Percentiles rank a stretch among this genome's conserved stretches.
Conservation (phyloP, 257 asterid genomes). For the Primulina tabacum region DNA sequence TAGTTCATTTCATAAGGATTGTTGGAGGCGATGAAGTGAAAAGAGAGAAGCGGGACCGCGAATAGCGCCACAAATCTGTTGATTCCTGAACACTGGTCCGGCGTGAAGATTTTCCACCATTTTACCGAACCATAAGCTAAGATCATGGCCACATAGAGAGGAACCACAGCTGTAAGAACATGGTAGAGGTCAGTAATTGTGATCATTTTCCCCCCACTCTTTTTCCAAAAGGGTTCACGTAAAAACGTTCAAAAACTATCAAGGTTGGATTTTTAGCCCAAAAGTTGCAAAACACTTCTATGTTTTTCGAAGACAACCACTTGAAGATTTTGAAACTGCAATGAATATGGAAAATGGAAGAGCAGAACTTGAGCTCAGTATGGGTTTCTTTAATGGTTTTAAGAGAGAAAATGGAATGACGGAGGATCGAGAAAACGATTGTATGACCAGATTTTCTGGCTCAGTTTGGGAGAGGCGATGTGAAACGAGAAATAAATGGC, state of each 20-base stretch:
- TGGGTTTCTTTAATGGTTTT: constrained; percentile 18
- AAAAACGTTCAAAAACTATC: neutral
- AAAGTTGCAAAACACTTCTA: neutral
- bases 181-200: constrained; percentile 48
- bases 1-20: constrained; percentile 64
- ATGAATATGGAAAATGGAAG: neutral
- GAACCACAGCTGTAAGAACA: constrained; percentile 69
- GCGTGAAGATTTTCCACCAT: constrained; percentile 74
- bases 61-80: constrained; percentile 71
- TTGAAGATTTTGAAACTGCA: neutral
- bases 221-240: neutral
- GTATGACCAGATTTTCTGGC: constrained; percentile 37
- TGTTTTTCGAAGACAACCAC: neutral
- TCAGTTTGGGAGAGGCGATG: constrained; percentile 25
- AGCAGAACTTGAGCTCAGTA: neutral
- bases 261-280: constrained; percentile 12
- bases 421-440: constrained; percentile 32
- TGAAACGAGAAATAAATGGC: constrained; percentile 62
- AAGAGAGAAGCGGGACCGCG: constrained; percentile 66
- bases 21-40: constrained; percentile 74
- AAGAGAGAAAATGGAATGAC: constrained; percentile 17
- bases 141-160: constrained; percentile 72
- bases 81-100: constrained; percentile 77
- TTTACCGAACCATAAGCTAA: constrained; percentile 68
- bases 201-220: constrained; percentile 35